Conservation (phyloP, 176 grass and related monocot genomes). For the Eragrostis nindensis region DNA sequence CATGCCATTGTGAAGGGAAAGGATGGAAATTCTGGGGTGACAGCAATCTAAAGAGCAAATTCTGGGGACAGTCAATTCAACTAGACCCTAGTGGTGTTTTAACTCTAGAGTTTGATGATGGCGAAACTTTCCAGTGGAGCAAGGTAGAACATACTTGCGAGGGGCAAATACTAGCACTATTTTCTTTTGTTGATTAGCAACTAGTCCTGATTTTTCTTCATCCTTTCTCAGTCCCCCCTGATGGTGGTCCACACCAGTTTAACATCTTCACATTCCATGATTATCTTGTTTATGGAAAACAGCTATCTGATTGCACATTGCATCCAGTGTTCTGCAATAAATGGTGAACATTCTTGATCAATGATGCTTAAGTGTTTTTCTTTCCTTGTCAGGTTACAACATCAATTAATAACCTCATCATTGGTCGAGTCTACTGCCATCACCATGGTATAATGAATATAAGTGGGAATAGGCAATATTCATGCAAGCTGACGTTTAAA, state of each 20-base stretch:
- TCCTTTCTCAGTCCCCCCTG: conserved; percentile 5
- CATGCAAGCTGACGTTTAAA: conserved; percentile 87
- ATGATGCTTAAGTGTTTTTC: conserved; percentile 7
- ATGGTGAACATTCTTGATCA: conserved; percentile 6
- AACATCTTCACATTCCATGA: not conserved
- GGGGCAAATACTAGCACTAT: conserved; percentile 9
- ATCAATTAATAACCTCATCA: conserved; percentile 89
- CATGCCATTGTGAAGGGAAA: conserved; percentile 90
- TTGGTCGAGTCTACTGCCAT: conserved; percentile 84
- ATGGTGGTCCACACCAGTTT: not conserved
- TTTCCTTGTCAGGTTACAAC: conserved; percentile 71
- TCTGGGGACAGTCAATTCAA: conserved; percentile 92
- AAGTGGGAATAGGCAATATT: conserved; percentile 64
- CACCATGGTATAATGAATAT: conserved; percentile 92
- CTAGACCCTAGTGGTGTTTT: conserved; percentile 73
- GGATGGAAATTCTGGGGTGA: conserved; percentile 95
- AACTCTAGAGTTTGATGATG: conserved; percentile 91
- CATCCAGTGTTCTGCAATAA: conserved; percentile 18
- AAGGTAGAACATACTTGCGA: conserved; percentile 60
- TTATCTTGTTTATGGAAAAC: conserved; percentile 23
- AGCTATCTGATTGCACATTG: not conserved
- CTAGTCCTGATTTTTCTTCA: not conserved
- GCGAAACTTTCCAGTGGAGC: conserved; percentile 92
- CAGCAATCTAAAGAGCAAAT: conserved; percentile 85
- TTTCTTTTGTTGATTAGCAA: not conserved